These are phyloP conservation scores for Melampsora larici-populina DNA, from an alignment of 1,284 basidiomycete species.

Conservation along the genomic window DNA sequence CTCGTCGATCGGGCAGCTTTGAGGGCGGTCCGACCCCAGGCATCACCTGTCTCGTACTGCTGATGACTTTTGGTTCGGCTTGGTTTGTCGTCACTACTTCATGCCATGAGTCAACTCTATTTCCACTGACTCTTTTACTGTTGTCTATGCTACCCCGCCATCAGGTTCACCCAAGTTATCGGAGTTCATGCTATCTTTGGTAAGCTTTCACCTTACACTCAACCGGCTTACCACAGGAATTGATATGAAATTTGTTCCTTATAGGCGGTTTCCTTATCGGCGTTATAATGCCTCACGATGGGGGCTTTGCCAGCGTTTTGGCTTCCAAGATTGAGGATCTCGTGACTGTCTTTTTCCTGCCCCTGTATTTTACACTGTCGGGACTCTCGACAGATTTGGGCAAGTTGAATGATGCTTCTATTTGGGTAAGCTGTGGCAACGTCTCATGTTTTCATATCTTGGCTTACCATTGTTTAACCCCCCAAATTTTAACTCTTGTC, in stretches of 20 bases:
- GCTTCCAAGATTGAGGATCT: constrained; percentile 46
- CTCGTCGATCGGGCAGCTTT: constrained; percentile 34
- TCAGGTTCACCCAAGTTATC: constrained; percentile 49
- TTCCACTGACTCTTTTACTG: not conserved
- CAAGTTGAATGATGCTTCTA: constrained; percentile 63
- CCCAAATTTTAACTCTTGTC: constrained; percentile 39
- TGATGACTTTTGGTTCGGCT: constrained; percentile 40
- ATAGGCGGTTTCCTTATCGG: constrained; percentile 61
- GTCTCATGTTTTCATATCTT: constrained; percentile 45
- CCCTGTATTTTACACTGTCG: constrained; percentile 55
- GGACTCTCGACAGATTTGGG: constrained; percentile 71
- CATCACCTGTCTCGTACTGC: constrained; percentile 35
- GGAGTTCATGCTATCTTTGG: constrained; percentile 56
- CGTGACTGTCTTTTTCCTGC: constrained; percentile 51
- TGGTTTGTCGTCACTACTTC: constrained; percentile 14
- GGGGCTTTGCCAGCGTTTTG: constrained; percentile 61
- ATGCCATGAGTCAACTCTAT: not conserved
- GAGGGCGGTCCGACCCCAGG: constrained; percentile 35
- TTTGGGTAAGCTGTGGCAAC: constrained; percentile 46
- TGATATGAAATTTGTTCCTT: constrained; percentile 45
- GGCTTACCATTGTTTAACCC: constrained; percentile 55
- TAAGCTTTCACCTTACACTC: constrained; percentile 52
- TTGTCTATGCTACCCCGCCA: constrained; percentile 36
- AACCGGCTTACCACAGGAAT: constrained; percentile 48
- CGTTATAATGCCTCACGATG: constrained; percentile 80